Evolutionary conservation across 306 rosid genomes (phyloP), one percentile per base, ranked within the genome.

Genomic region (Pterocarpus santalinus): DNA sequence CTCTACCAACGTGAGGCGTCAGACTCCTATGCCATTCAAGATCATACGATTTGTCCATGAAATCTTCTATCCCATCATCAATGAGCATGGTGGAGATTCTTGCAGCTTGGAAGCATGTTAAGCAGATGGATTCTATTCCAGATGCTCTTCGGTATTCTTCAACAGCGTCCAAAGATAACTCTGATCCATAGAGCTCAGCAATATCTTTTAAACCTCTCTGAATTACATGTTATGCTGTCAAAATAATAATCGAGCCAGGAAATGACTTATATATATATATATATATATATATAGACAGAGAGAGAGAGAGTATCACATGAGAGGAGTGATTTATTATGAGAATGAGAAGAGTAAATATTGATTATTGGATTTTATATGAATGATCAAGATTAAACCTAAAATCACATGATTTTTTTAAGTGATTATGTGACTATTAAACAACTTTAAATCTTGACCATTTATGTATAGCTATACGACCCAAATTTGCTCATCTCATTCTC

Each of bases 201-300:
- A 93, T 44, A 58, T 95, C 97, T 83, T 88, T 91, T 87, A 95
- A 72, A 70, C 72, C 91, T 83, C 99, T 91, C 99, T 95, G 94
- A 63, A 36, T 69, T 34, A 47, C 83, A 79, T 22, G 47, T 72
- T 22, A 69, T 8, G 39, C 16, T 22, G 58, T 79, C 70, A 78
- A 28, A 71, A 75, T 61, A 41, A 78, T 32, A 67, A 41, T 28
- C 81, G 60, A 68, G 7, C 57, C 32, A 72, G 41, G 41, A 76
- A 39, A 80, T 55, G 16, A 22, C 28, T 22, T 22, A 0, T 22
- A 22, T 22, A 22, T 22, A 22, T 22, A 22, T 22, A 22, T 22
- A 22, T 22, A 22, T 22, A 22, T 22, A 22, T 22, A 22, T 22
- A 22, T 22, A 22, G 28, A 22, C 0, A 22, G 28, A 22, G 28